Base-by-base conservation (phyloP, 768 basidiomycete species). In the Thelephora ganbajun region DNA sequence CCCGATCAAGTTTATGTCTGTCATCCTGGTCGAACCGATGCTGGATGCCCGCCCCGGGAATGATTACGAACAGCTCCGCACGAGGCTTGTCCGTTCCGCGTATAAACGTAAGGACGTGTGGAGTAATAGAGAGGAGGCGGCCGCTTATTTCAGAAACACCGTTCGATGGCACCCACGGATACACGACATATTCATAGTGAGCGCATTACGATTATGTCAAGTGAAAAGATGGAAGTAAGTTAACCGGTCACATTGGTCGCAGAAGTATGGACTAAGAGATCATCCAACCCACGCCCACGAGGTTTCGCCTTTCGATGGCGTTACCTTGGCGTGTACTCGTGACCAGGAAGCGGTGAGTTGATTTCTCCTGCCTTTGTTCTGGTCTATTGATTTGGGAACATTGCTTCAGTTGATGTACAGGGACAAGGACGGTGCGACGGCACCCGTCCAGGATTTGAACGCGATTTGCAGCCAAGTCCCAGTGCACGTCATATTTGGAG, bases 11-110 rank as follows among this genome's bases (percentile, higher is more conserved):
- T 82, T 83, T 56, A 54, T 59, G 0, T 72, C 71, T 4, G 54
- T 83, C 49, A 63, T 83, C 50, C 66, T 83, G 19, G 66, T 80
- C 44, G 81, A 84, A 57, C 80, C 81, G 2, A 66, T 84, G 64
- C 59, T 84, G 42, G 76, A 72, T 47, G 71, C 77, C 0, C 66
- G 61, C 1, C 74, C 73, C 7, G 57, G 65, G 1, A 56, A 68
- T 23, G 66, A 68, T 20, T 61, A 82, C 33, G 47, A 53, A 0
- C 56, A 59, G 6, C 62, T 82, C 18, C 66, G 72, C 19, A 43
- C 50, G 1, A 49, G 54, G 6, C 69, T 83, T 5, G 65, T 80
- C 18, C 59, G 61, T 14, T 56, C 65, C 11, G 77, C 80, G 0
- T 63, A 68, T 22, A 68, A 69, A 52, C 69, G 81, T 16, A 65